Evolutionary conservation across 352 stramenopile genomes (phyloP).

Genomic region (Aphanomyces invadans): DNA sequence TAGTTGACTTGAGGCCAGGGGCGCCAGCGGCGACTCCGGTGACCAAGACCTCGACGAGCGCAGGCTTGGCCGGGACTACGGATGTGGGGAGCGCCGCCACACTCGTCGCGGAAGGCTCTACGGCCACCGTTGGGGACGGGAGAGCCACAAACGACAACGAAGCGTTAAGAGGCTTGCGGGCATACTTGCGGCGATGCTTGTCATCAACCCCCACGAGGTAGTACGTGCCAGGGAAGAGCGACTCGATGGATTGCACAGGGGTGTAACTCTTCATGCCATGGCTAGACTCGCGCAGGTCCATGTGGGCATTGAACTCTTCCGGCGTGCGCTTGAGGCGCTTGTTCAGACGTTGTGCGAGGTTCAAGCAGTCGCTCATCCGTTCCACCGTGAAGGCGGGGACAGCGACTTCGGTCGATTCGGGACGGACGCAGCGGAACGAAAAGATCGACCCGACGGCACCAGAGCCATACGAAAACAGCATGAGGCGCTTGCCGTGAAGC

Average conservation of each 20-base stretch:
- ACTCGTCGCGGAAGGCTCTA: too few species aligned
- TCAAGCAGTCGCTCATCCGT: constrained; percentile 77
- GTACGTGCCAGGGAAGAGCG: constrained; percentile 78
- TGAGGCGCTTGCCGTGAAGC: constrained; percentile 65
- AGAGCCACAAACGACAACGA: constrained; percentile 30
- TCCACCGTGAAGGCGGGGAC: constrained; percentile 71
- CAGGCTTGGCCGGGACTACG: constrained; percentile 40
- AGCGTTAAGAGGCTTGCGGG: constrained; percentile 38
- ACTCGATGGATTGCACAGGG: constrained; percentile 54
- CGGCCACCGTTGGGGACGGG: constrained; percentile 31
- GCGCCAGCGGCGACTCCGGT: constrained; percentile 87
- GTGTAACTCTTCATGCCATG: constrained; percentile 64
- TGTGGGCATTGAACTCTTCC: constrained; percentile 86
- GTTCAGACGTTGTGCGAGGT: constrained; percentile 75
- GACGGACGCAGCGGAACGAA: constrained; percentile 46
- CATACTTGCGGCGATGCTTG: constrained; percentile 85
- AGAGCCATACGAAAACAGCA: constrained; percentile 97
- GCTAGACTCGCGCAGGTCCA: constrained; percentile 84
- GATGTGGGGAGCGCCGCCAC: constrained; percentile 41
- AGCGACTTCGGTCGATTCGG: constrained; percentile 23
- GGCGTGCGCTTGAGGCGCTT: constrained; percentile 75
- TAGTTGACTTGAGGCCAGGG: constrained; percentile 72
- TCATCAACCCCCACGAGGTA: constrained; percentile 89
- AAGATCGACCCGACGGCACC: constrained; percentile 96
- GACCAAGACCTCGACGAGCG: constrained; percentile 70